Evolutionary conservation across 176 grass and related monocot species (phyloP), one percentile per base, ranked within the genome.

Genomic region (Oryza punctata): DNA sequence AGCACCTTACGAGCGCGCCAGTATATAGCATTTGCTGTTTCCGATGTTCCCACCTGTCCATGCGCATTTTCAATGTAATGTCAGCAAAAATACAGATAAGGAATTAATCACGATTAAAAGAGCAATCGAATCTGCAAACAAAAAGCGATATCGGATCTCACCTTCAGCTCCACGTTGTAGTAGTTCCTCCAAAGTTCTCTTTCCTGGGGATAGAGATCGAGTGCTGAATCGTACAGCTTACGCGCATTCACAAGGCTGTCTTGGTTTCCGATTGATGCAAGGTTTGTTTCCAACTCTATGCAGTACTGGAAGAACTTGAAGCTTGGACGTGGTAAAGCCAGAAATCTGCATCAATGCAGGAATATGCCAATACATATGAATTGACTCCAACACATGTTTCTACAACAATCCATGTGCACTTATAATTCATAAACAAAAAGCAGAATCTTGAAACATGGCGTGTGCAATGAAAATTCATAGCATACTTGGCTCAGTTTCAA

Each of bases 101-200:
- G 6, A 11, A 69, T 24, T 21, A 29, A 50, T 27, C 10, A 35
- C n/a, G 25, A 15, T 10, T 68, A 78, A 73, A 74, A 71, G 9
- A 52, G 15, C 54, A 52, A 21, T 12, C 24, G 57, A 25, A 28
- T 50, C 16, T 19, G 12, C 7, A 32, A 52, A 15, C 6, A 79
- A n/a, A n/a, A n/a, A 14, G 12, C 14, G 76, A 67, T 1, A 18
- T n/a, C n/a, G 10, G 13, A 8, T 70, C 87, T 77, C 65, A 81
- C 93, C 93, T 90, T 94, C 65, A 88, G 26, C 69, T 92, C 93
- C 75, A 94, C 79, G 27, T 41, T 50, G 80, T 92, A 94, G 85
- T 90, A 94, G 67, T 90, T 91, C 23, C 81, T 90, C 90, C 87
- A 92, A 10, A 94, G 29, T 28, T 88, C 70, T 46, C 70, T 94